These are phyloP conservation scores for Paecilomyces dactylethromorphus DNA, from an alignment of 2,329 filamentous ascomycete species.

Conservation along the genomic window DNA sequence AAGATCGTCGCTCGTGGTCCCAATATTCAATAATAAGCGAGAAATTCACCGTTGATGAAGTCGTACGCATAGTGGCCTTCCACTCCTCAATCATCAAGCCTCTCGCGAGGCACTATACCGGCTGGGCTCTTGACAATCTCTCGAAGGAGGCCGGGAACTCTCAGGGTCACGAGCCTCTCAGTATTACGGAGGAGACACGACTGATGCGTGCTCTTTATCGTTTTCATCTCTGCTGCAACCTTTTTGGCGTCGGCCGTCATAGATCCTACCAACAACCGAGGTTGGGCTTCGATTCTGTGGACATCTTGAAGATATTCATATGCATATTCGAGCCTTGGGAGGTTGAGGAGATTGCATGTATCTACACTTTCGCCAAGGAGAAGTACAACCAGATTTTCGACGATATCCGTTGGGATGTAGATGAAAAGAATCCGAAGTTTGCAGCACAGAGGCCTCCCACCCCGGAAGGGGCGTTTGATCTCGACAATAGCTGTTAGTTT, in stretches of 20 bases:
- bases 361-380: slow-evolving; percentile 1
- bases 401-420: slow-evolving; percentile 4
- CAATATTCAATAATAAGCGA: not conserved
- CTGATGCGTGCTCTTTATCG: slow-evolving; percentile 9
- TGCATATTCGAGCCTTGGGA: slow-evolving; percentile 9
- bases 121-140: slow-evolving; percentile 7
- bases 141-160: not conserved
- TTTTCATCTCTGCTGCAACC: slow-evolving; percentile 7
- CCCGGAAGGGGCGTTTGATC: slow-evolving; percentile 2
- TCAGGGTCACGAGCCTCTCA: not conserved
- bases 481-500: slow-evolving; percentile 3
- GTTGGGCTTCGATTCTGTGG: not conserved
- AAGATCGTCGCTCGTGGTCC: not conserved
- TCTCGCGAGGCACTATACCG: slow-evolving; percentile 4
- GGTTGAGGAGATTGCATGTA: slow-evolving; percentile 6
- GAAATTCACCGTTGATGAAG: slow-evolving; percentile 1
- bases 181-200: slow-evolving; percentile 5
- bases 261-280: not conserved
- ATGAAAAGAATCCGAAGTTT: slow-evolving; percentile 8
- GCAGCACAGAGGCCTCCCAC: slow-evolving; percentile 2
- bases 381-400: slow-evolving; percentile 1
- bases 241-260: slow-evolving; percentile 2
- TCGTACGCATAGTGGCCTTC: not conserved
- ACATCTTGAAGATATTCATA: not conserved
- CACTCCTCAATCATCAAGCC: slow-evolving; percentile 10